Evolutionary conservation across 257 asterid species (phyloP).

Genomic region (Solanum paucissectum): DNA sequence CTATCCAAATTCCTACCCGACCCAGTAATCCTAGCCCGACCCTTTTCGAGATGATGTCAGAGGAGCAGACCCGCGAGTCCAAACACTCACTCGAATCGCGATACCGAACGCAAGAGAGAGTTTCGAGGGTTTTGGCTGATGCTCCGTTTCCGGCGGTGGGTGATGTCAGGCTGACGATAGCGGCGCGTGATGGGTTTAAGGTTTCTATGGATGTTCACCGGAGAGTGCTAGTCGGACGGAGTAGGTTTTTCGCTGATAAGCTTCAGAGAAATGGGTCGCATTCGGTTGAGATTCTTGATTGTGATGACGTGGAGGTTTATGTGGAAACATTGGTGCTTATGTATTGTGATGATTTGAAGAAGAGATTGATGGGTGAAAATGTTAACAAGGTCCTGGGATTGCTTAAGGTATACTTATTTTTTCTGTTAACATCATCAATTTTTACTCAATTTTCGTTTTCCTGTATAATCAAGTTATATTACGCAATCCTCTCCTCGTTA

Average conservation of each 20-base stretch:
- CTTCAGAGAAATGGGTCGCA: constrained; percentile 58
- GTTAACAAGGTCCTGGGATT: constrained; percentile 66
- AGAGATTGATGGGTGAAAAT: constrained; percentile 42
- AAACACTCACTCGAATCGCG: constrained; percentile 31
- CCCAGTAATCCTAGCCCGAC: constrained; percentile 36
- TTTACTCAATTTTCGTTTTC: background rate
- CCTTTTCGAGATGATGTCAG: constrained; percentile 71
- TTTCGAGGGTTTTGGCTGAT: constrained; percentile 34
- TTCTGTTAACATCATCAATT: background rate
- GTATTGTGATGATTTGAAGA: constrained; percentile 61
- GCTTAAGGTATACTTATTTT: constrained; percentile 43
- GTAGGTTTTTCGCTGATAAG: constrained; percentile 76
- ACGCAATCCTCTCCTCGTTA: background rate
- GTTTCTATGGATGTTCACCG: constrained; percentile 74
- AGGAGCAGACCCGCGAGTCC: constrained; percentile 54
- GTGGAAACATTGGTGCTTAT: constrained; percentile 73
- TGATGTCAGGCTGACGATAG: constrained; percentile 77
- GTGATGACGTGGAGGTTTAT: constrained; percentile 80
- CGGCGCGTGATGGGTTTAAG: constrained; percentile 31
- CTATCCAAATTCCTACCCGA: constrained; percentile 44
- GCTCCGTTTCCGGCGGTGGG: constrained; percentile 33
- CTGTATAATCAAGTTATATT: background rate
- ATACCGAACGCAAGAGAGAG: constrained; percentile 36
- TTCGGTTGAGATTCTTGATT: constrained; percentile 81
- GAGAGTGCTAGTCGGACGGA: constrained; percentile 43